Evolutionary conservation across 768 basidiomycete genomes (phyloP).

Genomic region (Suillus clintonianus): DNA sequence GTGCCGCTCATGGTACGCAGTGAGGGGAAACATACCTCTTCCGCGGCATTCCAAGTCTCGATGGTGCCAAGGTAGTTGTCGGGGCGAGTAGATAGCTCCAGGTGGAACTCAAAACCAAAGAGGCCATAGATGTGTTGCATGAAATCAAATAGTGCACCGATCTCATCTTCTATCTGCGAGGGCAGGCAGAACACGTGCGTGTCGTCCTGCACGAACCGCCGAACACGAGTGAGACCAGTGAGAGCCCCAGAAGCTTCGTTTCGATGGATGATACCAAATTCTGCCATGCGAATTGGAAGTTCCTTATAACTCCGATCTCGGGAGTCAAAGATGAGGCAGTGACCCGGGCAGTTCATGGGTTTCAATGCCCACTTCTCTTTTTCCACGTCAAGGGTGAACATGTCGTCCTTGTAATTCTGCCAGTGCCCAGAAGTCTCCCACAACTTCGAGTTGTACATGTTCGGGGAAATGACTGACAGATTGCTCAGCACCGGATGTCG

Average conservation of each 20-base stretch:
- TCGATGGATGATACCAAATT: slow-evolving; percentile 95
- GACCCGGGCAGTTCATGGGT: slow-evolving; percentile 99
- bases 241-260: slow-evolving; percentile 96
- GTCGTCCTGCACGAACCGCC: slow-evolving; percentile 97
- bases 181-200: slow-evolving; percentile 99
- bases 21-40: slow-evolving; percentile 53
- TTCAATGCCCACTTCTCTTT: slow-evolving; percentile 96
- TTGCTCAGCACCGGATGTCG: slow-evolving; percentile 1
- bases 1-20: neutral
- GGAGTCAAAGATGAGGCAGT: slow-evolving; percentile 94
- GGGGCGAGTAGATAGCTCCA: slow-evolving; percentile 94
- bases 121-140: slow-evolving; percentile 91
- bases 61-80: slow-evolving; percentile 90
- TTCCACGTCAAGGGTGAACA: slow-evolving; percentile 94
- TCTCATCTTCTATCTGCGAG: slow-evolving; percentile 87
- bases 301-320: slow-evolving; percentile 94
- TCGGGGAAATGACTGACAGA: slow-evolving; percentile 86
- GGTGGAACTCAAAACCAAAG: slow-evolving; percentile 92
- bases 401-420: slow-evolving; percentile 97
- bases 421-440: slow-evolving; percentile 99
- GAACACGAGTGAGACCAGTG: slow-evolving; percentile 89
- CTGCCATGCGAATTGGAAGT: slow-evolving; percentile 95
- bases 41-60: slow-evolving; percentile 89
- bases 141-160: slow-evolving; percentile 88
- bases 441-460: slow-evolving; percentile 94